phyloP scores from a whole-genome alignment of 164 flowering plant genomes.

The Amborella trichopoda region DNA sequence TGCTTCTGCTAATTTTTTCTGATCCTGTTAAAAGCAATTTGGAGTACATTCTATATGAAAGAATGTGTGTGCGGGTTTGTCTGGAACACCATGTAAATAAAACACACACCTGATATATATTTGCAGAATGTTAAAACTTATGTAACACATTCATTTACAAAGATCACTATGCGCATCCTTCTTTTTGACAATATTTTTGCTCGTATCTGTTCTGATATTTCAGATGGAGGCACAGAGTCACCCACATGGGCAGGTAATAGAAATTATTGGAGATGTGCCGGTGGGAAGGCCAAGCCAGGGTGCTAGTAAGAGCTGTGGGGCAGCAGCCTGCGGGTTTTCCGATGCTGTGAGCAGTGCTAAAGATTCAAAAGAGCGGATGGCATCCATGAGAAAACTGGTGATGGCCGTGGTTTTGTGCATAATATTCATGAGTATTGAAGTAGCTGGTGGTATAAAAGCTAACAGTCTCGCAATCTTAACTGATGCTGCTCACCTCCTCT shows the following conservation, averaged over 20 bases:
- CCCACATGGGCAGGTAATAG: conserved; percentile 40
- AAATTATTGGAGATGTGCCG: conserved; percentile 29
- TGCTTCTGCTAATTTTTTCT: too few relatives aligned
- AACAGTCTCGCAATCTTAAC: conserved; percentile 84
- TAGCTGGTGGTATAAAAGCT: conserved; percentile 76
- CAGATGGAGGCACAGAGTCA: conserved; percentile 53
- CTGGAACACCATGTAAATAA: too few relatives aligned
- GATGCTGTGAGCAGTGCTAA: conserved; percentile 37
- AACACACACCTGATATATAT: too few relatives aligned
- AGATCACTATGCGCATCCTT: too few relatives aligned
- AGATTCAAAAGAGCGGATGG: conserved; percentile 61
- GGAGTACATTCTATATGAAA: too few relatives aligned
- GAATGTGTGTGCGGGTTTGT: too few relatives aligned
- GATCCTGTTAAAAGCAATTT: too few relatives aligned
- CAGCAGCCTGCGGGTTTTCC: conserved; percentile 62
- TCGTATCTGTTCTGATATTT: too few relatives aligned
- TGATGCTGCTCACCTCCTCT: conserved; percentile 81
- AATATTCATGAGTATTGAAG: conserved; percentile 71
- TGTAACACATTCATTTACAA: too few relatives aligned
- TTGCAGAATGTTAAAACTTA: too few relatives aligned
- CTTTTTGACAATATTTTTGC: too few relatives aligned
- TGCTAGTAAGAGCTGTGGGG: conserved; percentile 38
- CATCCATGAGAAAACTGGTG: conserved; percentile 57
- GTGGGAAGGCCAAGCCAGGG: conserved; percentile 15
- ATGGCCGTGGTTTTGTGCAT: conserved; percentile 57